Percentiles rank a stretch among this genome's conserved stretches.
Evolutionary conservation across 768 basidiomycete species (phyloP).

Genomic region (Lactarius vividus): DNA sequence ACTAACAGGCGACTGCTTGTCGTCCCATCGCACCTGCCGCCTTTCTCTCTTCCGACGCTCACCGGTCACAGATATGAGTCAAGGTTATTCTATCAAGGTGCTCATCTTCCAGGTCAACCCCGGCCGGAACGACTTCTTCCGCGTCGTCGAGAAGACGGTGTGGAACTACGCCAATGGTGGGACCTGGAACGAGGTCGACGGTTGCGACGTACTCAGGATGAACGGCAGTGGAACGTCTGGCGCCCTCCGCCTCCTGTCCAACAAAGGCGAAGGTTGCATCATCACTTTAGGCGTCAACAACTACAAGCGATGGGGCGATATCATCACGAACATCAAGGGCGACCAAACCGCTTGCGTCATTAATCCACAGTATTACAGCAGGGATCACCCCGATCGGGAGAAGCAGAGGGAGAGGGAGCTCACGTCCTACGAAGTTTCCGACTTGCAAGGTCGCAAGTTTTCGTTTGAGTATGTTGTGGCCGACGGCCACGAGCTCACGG

Average conservation of each 20-base stretch:
- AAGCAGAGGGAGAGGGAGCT: conserved; percentile 6
- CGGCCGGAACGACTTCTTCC: conserved; percentile 30
- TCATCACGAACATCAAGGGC: conserved; percentile 34
- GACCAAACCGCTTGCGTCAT: conserved; percentile 11
- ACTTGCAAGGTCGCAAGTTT: conserved; percentile 1
- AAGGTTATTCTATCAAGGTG: conserved; percentile 29
- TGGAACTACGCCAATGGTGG: conserved; percentile 39
- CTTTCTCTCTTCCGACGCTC: not conserved
- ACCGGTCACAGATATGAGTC: not conserved
- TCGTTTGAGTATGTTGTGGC: not conserved
- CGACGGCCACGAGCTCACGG: not conserved
- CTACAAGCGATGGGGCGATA: conserved; percentile 41
- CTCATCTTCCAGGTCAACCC: conserved; percentile 28
- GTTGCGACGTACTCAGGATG: conserved; percentile 35
- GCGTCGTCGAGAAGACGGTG: conserved; percentile 36
- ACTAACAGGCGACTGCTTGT: not conserved
- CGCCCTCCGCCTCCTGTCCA: conserved; percentile 35
- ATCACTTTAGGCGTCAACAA: conserved; percentile 41
- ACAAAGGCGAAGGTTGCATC: conserved; percentile 35
- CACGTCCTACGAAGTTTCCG: not conserved
- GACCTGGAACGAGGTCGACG: conserved; percentile 33
- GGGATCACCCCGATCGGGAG: not conserved
- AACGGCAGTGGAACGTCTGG: conserved; percentile 42
- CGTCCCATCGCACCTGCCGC: not conserved
- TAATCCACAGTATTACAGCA: conserved; percentile 14